phyloP scores from a whole-genome alignment of 768 basidiomycete genomes.

The Hortiboletus campestris region DNA sequence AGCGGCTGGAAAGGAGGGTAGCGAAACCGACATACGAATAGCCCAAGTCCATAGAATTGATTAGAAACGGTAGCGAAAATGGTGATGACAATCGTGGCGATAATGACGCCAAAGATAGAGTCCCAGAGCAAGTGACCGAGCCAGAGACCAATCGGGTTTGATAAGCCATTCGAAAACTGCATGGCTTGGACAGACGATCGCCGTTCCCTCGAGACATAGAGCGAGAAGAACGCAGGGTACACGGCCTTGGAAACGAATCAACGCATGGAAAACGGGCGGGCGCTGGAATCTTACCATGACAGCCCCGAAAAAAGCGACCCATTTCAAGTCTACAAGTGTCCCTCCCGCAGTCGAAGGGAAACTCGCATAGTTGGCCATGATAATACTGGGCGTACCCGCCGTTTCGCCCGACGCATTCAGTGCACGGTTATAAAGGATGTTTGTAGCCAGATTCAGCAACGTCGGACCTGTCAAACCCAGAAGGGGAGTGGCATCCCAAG shows the following conservation, averaged over 20 bases:
- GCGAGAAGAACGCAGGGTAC: conserved; percentile 77
- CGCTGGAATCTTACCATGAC: conserved; percentile 51
- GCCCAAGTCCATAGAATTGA: conserved; percentile 68
- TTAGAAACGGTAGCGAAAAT: conserved; percentile 54
- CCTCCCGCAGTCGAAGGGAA: conserved; percentile 58
- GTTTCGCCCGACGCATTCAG: conserved; percentile 49
- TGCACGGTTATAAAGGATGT: conserved; percentile 63
- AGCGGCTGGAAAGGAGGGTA: background rate
- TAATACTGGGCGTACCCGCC: conserved; percentile 44
- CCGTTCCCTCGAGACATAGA: conserved; percentile 75
- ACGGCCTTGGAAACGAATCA: conserved; percentile 46
- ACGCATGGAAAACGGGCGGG: background rate
- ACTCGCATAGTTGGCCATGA: conserved; percentile 52
- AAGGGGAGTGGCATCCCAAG: conserved; percentile 66
- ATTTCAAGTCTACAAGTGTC: conserved; percentile 63
- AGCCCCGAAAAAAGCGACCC: conserved; percentile 73
- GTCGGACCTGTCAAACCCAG: conserved; percentile 57
- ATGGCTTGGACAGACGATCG: conserved; percentile 72
- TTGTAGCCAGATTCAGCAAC: conserved; percentile 67
- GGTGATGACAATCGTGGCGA: conserved; percentile 62
- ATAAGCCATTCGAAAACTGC: conserved; percentile 76
- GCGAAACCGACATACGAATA: conserved; percentile 45
- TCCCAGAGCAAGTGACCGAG: conserved; percentile 79
- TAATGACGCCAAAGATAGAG: conserved; percentile 53
- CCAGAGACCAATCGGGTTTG: conserved; percentile 70